Base-by-base conservation (phyloP, 2,329 filamentous ascomycete genomes). In the Cladosporium cucumerinum region DNA sequence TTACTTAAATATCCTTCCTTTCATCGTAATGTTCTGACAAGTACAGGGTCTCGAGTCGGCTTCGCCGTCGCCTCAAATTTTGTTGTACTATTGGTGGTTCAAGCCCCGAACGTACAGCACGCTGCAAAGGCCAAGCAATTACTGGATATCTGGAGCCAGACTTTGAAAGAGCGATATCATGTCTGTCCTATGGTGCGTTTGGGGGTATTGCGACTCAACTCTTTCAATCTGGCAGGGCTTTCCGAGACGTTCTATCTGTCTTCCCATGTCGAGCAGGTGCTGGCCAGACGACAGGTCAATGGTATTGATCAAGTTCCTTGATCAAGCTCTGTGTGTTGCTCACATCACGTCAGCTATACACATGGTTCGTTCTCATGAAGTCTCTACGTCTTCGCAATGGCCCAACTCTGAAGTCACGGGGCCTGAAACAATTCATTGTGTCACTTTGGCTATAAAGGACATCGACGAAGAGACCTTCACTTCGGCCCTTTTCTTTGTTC, bases 31-130 rank as follows among this genome's bases (percentile, higher is more conserved):
- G 1, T 25, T 14, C 46, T 61, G n/a, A 43, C 49, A 34, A 18
- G 28, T 11, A 34, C 25, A 62, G 60, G 60, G 60, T 54, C 60
- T 18, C 60, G 60, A 21, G 55, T 62, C 25, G 60, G 60, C 6
- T 62, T 62, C 25, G 60, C 60, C n/a, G 60, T 62, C 10, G 28
- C 34, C 14, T 62, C 60, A 7, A 62, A 62, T 25, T 62, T 62
- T 34, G 34, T 55, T 25, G 49, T 62, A 2, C 60, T 62, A 8
- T 10, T 62, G 10, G 23, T 62, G 0, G 60, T 62, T 3, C 60
- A 62, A 30, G 60, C 60, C 2, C 60, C 60, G 11, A 62, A 55
- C 12, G 60, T 34, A 6, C 60, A 62, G 11, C 51, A 30, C 16
- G 60, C 60, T 7, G 34, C 18, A 23, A 54, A 62, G 34, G 48